phyloP scores from a whole-genome alignment of 2,329 filamentous ascomycete species.

The Amylocarpus encephaloides region DNA sequence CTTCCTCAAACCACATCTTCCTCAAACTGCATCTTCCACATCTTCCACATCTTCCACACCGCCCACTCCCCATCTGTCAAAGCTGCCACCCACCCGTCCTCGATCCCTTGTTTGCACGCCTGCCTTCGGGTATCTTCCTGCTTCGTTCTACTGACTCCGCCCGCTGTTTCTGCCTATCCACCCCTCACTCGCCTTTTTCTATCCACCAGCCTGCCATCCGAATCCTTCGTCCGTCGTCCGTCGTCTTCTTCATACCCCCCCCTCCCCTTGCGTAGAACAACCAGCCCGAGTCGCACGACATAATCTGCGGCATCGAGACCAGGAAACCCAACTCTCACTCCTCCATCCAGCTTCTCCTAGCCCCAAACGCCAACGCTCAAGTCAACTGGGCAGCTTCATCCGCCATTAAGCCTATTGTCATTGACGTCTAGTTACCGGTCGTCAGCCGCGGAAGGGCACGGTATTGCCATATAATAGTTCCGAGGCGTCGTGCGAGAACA shows the following conservation, averaged over 20 bases:
- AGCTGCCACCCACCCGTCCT: too few species aligned
- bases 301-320: not conserved
- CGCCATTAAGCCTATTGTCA: not conserved
- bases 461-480: not conserved
- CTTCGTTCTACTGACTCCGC: not conserved
- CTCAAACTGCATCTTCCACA: too few species aligned
- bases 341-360: not conserved
- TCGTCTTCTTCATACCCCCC: not conserved
- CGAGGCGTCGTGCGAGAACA: not conserved
- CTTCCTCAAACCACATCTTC: too few species aligned
- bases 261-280: too few species aligned
- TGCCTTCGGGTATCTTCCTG: not conserved
- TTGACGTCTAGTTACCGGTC: too few species aligned
- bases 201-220: not conserved
- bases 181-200: not conserved
- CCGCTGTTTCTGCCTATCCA: not conserved
- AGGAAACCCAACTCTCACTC: not conserved
- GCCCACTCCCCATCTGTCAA: too few species aligned
- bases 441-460: not conserved
- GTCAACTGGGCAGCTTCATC: not conserved
- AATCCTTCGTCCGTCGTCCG: not conserved
- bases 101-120: too few species aligned
- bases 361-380: not conserved
- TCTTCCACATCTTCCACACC: too few species aligned
- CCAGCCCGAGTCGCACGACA: not conserved